Conservation (phyloP, 257 asterid species). For the Solanum rostratum region DNA sequence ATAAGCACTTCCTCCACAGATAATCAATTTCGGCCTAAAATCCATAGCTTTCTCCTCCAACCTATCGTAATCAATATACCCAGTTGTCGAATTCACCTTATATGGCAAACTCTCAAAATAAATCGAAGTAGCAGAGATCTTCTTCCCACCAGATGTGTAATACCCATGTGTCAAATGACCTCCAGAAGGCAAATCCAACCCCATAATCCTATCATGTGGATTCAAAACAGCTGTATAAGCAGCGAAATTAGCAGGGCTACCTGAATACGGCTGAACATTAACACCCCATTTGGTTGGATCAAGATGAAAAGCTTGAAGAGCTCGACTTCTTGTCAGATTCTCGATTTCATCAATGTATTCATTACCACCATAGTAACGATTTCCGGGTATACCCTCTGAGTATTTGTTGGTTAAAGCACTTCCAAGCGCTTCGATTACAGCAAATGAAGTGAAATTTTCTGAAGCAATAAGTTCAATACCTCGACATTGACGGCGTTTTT, state of each 20-base stretch:
- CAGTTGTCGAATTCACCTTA: constrained; percentile 67
- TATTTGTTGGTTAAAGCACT: constrained; percentile 92
- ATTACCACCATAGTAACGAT: constrained; percentile 35
- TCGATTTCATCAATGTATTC: constrained; percentile 34
- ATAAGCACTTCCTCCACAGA: constrained; percentile 92
- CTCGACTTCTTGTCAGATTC: constrained; percentile 29
- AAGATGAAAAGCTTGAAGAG: constrained; percentile 28
- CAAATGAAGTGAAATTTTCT: constrained; percentile 74
- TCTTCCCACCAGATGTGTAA: constrained; percentile 69
- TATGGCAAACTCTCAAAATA: constrained; percentile 91
- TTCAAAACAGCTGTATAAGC: constrained; percentile 71
- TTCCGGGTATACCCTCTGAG: constrained; percentile 90
- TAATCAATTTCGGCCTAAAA: constrained; percentile 83
- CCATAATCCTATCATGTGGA: constrained; percentile 80
- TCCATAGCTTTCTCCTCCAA: constrained; percentile 64
- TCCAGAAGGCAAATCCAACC: constrained; percentile 76
- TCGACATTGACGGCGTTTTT: constrained; percentile 34
- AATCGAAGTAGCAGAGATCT: constrained; percentile 84
- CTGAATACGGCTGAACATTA: constrained; percentile 31
- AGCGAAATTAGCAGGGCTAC: constrained; percentile 65
- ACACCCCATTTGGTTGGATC: constrained; percentile 44
- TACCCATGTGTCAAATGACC: constrained; percentile 84
- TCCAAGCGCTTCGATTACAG: constrained; percentile 96
- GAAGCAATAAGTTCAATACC: constrained; percentile 59
- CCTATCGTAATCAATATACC: constrained; percentile 79